Evolutionary conservation across 768 basidiomycete genomes (phyloP).

Genomic region (Boletus rufocinnamomeus): DNA sequence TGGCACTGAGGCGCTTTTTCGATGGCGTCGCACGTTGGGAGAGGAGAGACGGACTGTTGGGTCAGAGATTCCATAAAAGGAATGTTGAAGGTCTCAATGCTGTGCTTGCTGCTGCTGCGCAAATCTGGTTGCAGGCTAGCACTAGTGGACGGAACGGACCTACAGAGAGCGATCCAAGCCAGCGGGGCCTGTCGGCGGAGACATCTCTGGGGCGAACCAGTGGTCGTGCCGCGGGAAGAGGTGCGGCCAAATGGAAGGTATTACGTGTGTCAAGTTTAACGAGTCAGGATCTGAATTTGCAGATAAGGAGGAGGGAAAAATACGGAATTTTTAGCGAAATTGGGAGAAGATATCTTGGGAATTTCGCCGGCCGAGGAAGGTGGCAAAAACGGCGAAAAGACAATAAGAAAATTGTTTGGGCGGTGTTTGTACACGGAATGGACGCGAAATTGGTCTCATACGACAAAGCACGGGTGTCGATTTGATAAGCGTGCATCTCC

Average conservation of each 20-base stretch:
- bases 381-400: constrained; percentile 37
- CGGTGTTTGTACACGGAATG: constrained; percentile 44
- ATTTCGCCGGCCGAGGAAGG: constrained; percentile 37
- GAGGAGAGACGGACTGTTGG: constrained; percentile 21
- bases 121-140: constrained; percentile 2
- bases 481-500: constrained; percentile 35
- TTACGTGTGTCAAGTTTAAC: constrained; percentile 34
- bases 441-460: constrained; percentile 38
- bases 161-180: constrained; percentile 16
- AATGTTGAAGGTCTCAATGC: constrained; percentile 29
- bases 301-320: constrained; percentile 37
- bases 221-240: constrained; percentile 35
- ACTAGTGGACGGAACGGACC: constrained; percentile 19
- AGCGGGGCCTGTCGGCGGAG: constrained; percentile 38
- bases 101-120: neutral
- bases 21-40: constrained; percentile 5
- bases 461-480: constrained; percentile 30
- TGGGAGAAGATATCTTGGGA: constrained; percentile 33
- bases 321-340: constrained; percentile 35
- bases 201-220: constrained; percentile 8
- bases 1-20: neutral
- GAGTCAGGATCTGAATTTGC: constrained; percentile 35
- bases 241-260: constrained; percentile 27
- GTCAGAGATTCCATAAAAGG: constrained; percentile 27
- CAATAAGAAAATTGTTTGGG: constrained; percentile 50